These are phyloP conservation scores for Puccinia novopanici DNA, from an alignment of 1,284 basidiomycete genomes.

Conservation along the genomic window DNA sequence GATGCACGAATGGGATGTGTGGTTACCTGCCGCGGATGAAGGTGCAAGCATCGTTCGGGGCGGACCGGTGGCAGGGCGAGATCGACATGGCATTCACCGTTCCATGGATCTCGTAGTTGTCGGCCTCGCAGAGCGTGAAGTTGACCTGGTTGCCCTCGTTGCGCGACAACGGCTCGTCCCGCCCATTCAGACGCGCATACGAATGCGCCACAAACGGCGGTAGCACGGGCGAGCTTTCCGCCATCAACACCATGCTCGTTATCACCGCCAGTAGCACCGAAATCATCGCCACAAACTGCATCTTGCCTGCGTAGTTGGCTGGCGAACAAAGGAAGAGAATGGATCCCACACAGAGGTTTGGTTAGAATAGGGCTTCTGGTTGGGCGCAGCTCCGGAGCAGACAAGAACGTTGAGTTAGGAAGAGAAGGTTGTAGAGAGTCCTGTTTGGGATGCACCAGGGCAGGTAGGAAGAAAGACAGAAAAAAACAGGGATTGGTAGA, in stretches of 20 bases:
- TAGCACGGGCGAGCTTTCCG: neutral
- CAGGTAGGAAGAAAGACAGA: neutral
- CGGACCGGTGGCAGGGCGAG: conserved; percentile 26
- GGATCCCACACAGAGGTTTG: too few species aligned
- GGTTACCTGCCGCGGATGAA: conserved; percentile 33
- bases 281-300: neutral
- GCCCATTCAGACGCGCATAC: neutral
- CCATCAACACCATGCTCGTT: neutral
- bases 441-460: neutral
- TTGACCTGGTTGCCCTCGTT: conserved; percentile 7
- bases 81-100: conserved; percentile 18
- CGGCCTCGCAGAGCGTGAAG: neutral
- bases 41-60: conserved; percentile 11
- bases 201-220: conserved; percentile 9
- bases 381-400: too few species aligned
- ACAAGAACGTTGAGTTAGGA: too few species aligned
- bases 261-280: neutral
- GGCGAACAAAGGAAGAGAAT: neutral
- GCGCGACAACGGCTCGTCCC: neutral
- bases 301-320: neutral
- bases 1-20: neutral
- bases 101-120: conserved; percentile 19
- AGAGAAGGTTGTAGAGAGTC: neutral
- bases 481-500: neutral
- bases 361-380: too few species aligned